Evolutionary conservation across 805 yeast genomes (phyloP), one percentile per base, ranked within the genome.

Genomic region (Metschnikowia borealis): DNA sequence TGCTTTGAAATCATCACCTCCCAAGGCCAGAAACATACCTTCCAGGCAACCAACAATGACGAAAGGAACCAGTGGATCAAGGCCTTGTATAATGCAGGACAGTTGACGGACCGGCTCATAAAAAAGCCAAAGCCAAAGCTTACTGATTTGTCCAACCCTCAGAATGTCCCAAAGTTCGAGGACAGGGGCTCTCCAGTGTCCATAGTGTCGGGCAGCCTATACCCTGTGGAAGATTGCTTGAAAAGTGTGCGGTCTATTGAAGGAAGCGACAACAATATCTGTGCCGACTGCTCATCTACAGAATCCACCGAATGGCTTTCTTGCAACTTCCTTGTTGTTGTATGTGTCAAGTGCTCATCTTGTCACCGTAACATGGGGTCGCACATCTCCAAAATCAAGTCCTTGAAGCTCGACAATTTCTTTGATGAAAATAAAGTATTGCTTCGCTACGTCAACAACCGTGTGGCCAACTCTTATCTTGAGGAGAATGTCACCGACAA

Each of bases 281-380:
- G 98, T 67, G 87, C 88, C 13, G 98, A 91, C 61, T 91, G 98
- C 70, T 84, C 85, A 0, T 62, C 82, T 2, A 60, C 66, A 0
- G 80, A 76, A 14, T 69, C 79, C 13, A 95, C 87, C 14, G 96
- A 90, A 57, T 91, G 97, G 97, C 78, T 92, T 3, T 87, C 96
- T 0, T 73, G 89, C 51, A 90, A 87, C 59, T 66, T 85, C 38
- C 67, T 89, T 48, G 82, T 83, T 29, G 80, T 85, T 3, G 72
- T 92, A 23, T 91, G 98, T 66, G 84, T 89, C 41, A 82, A 84
- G 46, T 91, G 98, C 60, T 83, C 96, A 0, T 90, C 96, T 0
- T 83, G 84, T n/a, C 97, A 91, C 65, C 74, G 97, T 49, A 83
- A 89, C 18, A 66, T 92, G 62, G 97, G 97, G 0, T 77, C 96